Base-by-base conservation (phyloP, 2,329 filamentous ascomycete genomes). In the Cyanodermella asteris region DNA sequence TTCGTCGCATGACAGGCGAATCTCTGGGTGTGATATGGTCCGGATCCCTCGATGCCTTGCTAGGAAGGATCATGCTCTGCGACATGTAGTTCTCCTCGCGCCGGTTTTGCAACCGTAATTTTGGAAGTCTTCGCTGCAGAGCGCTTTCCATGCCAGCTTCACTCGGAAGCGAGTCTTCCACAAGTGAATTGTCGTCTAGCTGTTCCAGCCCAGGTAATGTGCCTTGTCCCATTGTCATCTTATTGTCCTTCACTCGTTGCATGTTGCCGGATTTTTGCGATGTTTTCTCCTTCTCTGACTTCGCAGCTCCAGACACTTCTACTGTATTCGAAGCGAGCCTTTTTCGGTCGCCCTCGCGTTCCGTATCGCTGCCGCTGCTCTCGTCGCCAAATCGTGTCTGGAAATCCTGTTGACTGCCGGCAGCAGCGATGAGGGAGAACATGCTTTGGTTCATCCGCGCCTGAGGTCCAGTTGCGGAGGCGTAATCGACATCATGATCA, bases 401-500 rank as follows among this genome's bases (percentile, higher is more conserved):
- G 42, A 90, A 81, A 48, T 90, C 74, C 25, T 75, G 71, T 30
- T 68, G 69, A 16, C 78, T 82, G 5, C 81, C 78, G 18, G 80
- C 80, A 10, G 80, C 78, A 5, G 82, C 77, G 36, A 94, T 82
- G 50, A 94, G 66, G 27, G 80, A 81, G 46, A 93, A 91, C 28
- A 94, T 72, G 35, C 78, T 90, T 56, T 91, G 82, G 47, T 91
- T 87, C 70, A 91, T 78, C 31, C 59, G 50, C 23, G 54, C 43
- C 21, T 53, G 50, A 26, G 50, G 44, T n/a, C 47, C 46, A n/a
- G 55, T 58, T 3, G 61, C 56, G 25, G 62, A 62, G 9, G 62
- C 64, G 31, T 63, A 61, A 41, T 71, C 67, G 19, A 67, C 58
- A 11, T 71, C 53, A 5, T 55, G 59, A 45, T 70, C 65, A 31